phyloP scores from a whole-genome alignment of 116 monocot genomes.

The Papilionanthe hybrid region DNA sequence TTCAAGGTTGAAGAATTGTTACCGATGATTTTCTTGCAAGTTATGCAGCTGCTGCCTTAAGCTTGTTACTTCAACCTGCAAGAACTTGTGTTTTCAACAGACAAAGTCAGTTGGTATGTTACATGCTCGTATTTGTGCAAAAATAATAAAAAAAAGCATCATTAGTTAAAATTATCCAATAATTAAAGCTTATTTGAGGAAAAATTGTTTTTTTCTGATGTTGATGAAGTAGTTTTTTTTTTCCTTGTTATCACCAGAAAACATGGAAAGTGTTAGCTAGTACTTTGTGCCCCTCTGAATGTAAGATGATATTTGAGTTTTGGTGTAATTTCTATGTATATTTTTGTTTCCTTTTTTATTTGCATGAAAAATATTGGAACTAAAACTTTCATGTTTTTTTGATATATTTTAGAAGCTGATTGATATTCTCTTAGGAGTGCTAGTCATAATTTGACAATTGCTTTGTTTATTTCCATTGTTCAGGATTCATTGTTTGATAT shows the following conservation, averaged over 20 bases:
- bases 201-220: too few relatives aligned
- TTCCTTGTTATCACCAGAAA: background rate
- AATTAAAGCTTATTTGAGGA: too few relatives aligned
- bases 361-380: too few relatives aligned
- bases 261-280: background rate
- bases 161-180: too few relatives aligned
- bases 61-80: constrained; percentile 18
- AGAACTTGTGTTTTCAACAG: constrained; percentile 4
- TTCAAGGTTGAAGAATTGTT: constrained; percentile 7
- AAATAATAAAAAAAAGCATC: background rate
- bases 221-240: background rate
- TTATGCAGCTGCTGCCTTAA: constrained; percentile 26
- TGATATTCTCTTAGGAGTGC: too few relatives aligned
- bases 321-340: too few relatives aligned
- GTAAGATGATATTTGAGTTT: background rate
- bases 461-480: too few relatives aligned
- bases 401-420: too few relatives aligned
- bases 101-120: background rate
- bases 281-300: background rate
- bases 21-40: constrained; percentile 25
- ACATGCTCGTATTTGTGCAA: background rate
- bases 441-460: too few relatives aligned
- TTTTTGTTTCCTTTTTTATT: too few relatives aligned
- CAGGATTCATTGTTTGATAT: too few relatives aligned
- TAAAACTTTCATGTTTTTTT: too few relatives aligned